Evolutionary conservation across 2,329 filamentous ascomycete species (phyloP).

Genomic region (Xylaria digitata): DNA sequence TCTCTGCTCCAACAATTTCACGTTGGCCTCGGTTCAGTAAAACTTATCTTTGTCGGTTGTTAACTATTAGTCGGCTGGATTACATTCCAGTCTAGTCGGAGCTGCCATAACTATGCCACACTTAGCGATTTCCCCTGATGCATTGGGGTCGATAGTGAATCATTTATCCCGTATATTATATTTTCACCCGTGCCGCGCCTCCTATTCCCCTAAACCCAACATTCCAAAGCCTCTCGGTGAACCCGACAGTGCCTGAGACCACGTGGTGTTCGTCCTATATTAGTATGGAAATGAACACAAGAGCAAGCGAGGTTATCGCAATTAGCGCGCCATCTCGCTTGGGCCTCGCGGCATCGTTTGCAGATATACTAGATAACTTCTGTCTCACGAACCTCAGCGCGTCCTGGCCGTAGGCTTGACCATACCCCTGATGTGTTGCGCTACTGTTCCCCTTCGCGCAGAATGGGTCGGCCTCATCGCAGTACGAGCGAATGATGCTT

Average conservation of each 20-base stretch:
- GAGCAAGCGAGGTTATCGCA: constrained; percentile 6
- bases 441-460: constrained; percentile 68
- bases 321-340: not conserved
- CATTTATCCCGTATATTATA: constrained; percentile 19
- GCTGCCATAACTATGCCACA: not conserved
- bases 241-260: not conserved
- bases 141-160: constrained; percentile 22
- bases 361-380: constrained; percentile 54
- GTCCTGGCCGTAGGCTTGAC: constrained; percentile 64
- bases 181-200: not conserved
- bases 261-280: not conserved
- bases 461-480: constrained; percentile 69
- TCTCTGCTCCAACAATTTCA: not conserved
- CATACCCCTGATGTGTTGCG: constrained; percentile 68
- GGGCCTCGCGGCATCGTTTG: not conserved
- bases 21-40: too few species aligned
- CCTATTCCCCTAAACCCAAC: not conserved
- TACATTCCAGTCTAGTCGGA: constrained; percentile 6
- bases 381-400: constrained; percentile 68
- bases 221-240: not conserved
- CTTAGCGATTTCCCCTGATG: not conserved
- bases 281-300: not conserved
- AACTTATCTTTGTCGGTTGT: not conserved
- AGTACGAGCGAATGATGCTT: constrained; percentile 67
- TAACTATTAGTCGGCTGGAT: not conserved